Evolutionary conservation across 805 yeast species (phyloP).

Genomic region (Wickerhamomyces chaumierensis): DNA sequence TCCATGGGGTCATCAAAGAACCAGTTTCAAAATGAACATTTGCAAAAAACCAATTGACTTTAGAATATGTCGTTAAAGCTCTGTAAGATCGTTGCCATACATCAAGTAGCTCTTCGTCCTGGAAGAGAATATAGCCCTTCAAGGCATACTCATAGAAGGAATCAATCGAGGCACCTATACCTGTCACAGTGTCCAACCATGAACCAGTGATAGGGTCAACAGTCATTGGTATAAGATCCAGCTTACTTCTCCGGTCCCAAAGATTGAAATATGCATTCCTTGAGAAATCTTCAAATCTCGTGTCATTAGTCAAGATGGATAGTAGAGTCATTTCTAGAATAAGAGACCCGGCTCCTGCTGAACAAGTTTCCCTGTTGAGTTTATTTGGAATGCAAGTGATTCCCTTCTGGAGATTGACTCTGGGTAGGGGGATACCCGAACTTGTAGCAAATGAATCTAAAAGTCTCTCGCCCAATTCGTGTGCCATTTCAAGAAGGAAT

Average conservation of each 20-base stretch:
- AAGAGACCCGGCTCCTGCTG: conserved; percentile 82
- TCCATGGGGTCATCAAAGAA: conserved; percentile 45
- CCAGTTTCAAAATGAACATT: conserved; percentile 53
- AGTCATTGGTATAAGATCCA: conserved; percentile 70
- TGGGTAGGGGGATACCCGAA: conserved; percentile 63
- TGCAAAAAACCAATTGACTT: conserved; percentile 37
- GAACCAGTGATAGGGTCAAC: conserved; percentile 45
- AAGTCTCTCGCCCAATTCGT: conserved; percentile 62
- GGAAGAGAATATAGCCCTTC: conserved; percentile 63
- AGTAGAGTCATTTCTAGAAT: conserved; percentile 70
- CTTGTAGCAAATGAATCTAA: conserved; percentile 58
- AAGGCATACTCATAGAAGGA: conserved; percentile 84
- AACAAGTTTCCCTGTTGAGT: conserved; percentile 57
- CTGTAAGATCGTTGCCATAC: conserved; percentile 54
- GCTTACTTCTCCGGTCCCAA: conserved; percentile 54
- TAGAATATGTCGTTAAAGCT: conserved; percentile 45
- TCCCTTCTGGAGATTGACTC: conserved; percentile 58
- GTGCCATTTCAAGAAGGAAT: conserved; percentile 57
- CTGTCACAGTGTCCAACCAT: conserved; percentile 54
- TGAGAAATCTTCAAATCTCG: conserved; percentile 52
- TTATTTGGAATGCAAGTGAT: conserved; percentile 29
- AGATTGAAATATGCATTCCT: conserved; percentile 52
- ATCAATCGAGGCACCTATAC: conserved; percentile 86
- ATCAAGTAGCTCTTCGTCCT: conserved; percentile 36
- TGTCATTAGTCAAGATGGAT: conserved; percentile 66